Conservation (phyloP, 495 filamentous ascomycete genomes). For the Aspergillus taichungensis region DNA sequence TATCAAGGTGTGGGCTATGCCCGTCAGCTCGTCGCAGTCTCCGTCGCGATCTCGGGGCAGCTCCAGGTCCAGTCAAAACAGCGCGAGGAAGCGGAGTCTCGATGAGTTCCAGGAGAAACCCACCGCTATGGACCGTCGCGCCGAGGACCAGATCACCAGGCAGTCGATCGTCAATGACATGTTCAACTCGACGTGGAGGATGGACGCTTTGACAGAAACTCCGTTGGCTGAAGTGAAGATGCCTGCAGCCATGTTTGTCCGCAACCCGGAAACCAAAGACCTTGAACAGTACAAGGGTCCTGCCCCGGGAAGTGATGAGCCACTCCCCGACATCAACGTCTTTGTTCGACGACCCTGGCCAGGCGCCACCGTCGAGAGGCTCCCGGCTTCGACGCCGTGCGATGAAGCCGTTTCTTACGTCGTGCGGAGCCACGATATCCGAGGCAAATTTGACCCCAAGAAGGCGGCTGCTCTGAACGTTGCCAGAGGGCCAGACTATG, state of each 20-base stretch:
- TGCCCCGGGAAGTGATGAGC: constrained; percentile 37
- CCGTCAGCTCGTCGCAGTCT: constrained; percentile 37
- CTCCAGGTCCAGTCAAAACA: constrained; percentile 15
- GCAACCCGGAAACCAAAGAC: constrained; percentile 53
- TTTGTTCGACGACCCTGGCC: constrained; percentile 79
- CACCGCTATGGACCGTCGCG: constrained; percentile 14
- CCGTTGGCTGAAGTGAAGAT: constrained; percentile 55
- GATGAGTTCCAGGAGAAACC: constrained; percentile 43
- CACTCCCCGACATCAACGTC: constrained; percentile 59
- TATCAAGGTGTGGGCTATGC: constrained; percentile 76
- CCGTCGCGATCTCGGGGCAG: neutral
- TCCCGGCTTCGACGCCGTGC: constrained; percentile 59
- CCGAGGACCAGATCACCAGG: constrained; percentile 41
- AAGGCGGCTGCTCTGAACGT: constrained; percentile 56
- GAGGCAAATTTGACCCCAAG: constrained; percentile 69
- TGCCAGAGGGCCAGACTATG: constrained; percentile 39
- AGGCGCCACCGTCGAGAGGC: constrained; percentile 48
- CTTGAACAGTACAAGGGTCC: constrained; percentile 61
- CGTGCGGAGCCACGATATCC: constrained; percentile 58
- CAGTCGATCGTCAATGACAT: constrained; percentile 61
- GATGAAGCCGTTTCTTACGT: constrained; percentile 75
- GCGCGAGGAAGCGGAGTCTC: constrained; percentile 52
- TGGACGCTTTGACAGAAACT: constrained; percentile 58
- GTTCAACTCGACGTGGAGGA: constrained; percentile 70
- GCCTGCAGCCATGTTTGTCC: constrained; percentile 61